A percentile compares a stretch with the other conserved stretches of the same genome.
phyloP scores from a whole-genome alignment of 352 stramenopile genomes.

The Pythium myriotylum region DNA sequence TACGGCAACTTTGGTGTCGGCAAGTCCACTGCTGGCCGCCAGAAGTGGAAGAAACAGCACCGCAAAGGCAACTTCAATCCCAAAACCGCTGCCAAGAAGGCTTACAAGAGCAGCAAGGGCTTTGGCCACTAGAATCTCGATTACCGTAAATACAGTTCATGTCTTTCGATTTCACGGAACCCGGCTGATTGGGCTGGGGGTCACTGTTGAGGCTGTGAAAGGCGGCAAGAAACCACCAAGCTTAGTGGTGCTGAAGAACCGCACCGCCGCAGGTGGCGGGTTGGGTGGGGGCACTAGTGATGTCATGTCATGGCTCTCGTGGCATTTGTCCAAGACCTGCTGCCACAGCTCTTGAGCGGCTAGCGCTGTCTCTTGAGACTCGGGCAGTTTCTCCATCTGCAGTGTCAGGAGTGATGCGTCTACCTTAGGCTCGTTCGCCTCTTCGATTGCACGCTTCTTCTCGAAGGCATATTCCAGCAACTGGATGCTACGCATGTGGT shows the following conservation, averaged over 20 bases:
- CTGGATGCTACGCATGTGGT: conserved; percentile 75
- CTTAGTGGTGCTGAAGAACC: conserved; percentile 58
- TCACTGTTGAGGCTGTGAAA: conserved; percentile 41
- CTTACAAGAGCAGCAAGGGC: conserved; percentile 72
- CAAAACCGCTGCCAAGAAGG: conserved; percentile 89
- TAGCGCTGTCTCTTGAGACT: conserved; percentile 34
- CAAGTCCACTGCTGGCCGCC: conserved; percentile 92
- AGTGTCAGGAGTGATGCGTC: conserved; percentile 60
- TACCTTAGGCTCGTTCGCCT: conserved; percentile 48
- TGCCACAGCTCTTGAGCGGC: conserved; percentile 56
- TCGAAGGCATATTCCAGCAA: conserved; percentile 76
- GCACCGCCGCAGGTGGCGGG: conserved; percentile 60
- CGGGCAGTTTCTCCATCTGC: conserved; percentile 36
- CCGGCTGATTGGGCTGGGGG: conserved; percentile 20
- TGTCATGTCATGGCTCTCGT: conserved; percentile 42
- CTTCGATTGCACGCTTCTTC: conserved; percentile 49
- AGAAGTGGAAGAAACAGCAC: conserved; percentile 93
- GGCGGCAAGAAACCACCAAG: conserved; percentile 38
- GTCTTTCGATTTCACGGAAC: conserved; percentile 23
- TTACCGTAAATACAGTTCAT: conserved; percentile 43
- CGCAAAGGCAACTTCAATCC: conserved; percentile 93
- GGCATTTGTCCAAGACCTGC: conserved; percentile 42
- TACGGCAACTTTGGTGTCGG: conserved; percentile 90
- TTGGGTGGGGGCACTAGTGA: conserved; percentile 60
- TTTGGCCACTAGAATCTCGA: conserved; percentile 50